A percentile compares a stretch with the other conserved stretches of the same genome.
Conservation (phyloP, 2,329 filamentous ascomycete species). For the Verticillium alfalfae region DNA sequence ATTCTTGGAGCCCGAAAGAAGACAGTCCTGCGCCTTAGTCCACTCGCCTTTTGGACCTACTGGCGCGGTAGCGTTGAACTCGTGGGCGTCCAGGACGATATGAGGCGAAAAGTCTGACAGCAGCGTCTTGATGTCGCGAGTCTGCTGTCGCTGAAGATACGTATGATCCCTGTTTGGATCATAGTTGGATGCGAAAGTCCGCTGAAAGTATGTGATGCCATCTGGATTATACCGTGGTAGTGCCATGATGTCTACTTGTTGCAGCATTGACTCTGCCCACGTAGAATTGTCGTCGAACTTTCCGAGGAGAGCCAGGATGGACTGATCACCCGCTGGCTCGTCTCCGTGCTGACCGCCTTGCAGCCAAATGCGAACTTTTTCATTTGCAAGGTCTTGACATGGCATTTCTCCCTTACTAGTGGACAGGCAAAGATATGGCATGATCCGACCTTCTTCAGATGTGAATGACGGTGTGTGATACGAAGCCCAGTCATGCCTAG, state of each 20-base stretch:
- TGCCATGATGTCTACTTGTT: constrained; percentile 4
- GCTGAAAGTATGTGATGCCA: constrained; percentile 7
- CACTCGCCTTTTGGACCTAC: constrained; percentile 5
- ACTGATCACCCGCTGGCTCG: constrained; percentile 8
- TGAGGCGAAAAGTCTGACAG: constrained; percentile 6
- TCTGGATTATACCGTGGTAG: constrained; percentile 9
- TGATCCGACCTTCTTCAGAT: constrained; percentile 13
- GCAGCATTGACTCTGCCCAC: constrained; percentile 4
- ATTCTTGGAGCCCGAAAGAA: constrained; percentile 6
- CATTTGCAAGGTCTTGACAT: background rate
- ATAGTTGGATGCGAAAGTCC: constrained; percentile 4
- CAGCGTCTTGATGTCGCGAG: constrained; percentile 3
- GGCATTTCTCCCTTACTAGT: background rate
- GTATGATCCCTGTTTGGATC: constrained; percentile 9
- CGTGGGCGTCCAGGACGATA: constrained; percentile 7
- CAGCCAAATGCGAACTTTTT: constrained; percentile 8
- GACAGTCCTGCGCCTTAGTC: constrained; percentile 5
- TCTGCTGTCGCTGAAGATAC: constrained; percentile 6
- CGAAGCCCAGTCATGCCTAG: constrained; percentile 15
- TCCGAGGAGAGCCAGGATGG: constrained; percentile 7
- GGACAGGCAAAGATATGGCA: constrained; percentile 11
- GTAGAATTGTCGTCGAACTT: constrained; percentile 3
- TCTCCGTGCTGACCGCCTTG: constrained; percentile 7
- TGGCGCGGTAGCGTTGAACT: constrained; percentile 3
- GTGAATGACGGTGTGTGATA: constrained; percentile 12